Evolutionary conservation across 306 rosid genomes (phyloP).

Genomic region (Hippophae rhamnoides): DNA sequence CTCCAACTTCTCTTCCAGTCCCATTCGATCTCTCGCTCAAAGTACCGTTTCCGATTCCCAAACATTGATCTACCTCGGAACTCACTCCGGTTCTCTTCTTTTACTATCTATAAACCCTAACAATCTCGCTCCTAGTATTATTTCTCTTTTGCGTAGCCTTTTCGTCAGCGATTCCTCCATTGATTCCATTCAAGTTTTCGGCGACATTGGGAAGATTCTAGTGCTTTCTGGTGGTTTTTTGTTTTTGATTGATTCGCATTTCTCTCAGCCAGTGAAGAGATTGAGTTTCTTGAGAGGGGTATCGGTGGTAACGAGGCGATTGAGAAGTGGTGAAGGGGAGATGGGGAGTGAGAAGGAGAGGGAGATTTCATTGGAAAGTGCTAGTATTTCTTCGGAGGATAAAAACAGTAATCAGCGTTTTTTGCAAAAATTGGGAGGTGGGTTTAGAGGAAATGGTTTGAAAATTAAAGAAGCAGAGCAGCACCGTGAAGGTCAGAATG

Average conservation of each 20-base stretch:
- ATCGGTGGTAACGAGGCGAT: slow-evolving; percentile 41
- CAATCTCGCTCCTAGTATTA: slow-evolving; percentile 22
- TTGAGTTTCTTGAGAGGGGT: slow-evolving; percentile 57
- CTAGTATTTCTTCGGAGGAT: slow-evolving; percentile 19
- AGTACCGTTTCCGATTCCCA: slow-evolving; percentile 32
- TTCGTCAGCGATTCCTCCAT: slow-evolving; percentile 45
- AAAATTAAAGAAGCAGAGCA: slow-evolving; percentile 45
- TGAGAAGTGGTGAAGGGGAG: slow-evolving; percentile 43
- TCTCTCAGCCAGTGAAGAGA: slow-evolving; percentile 40
- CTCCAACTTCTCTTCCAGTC: slow-evolving; percentile 38
- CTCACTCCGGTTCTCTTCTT: slow-evolving; percentile 54
- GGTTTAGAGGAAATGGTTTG: slow-evolving; percentile 56
- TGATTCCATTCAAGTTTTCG: slow-evolving; percentile 37
- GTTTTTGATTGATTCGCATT: slow-evolving; percentile 49
- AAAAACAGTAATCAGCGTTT: slow-evolving; percentile 47
- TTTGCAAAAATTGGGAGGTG: slow-evolving; percentile 61
- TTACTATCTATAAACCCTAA: slow-evolving; percentile 41
- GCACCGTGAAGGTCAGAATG: slow-evolving; percentile 37
- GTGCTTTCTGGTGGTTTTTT: slow-evolving; percentile 63
- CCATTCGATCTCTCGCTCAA: slow-evolving; percentile 54
- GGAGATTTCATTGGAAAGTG: slow-evolving; percentile 23
- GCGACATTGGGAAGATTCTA: slow-evolving; percentile 44
- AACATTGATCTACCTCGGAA: slow-evolving; percentile 50
- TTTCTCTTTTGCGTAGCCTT: slow-evolving; percentile 38
- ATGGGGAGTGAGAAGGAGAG: too few species aligned